Evolutionary conservation across 768 basidiomycete species (phyloP), one percentile per base, ranked within the genome.

Genomic region (Suillus occidentalis): DNA sequence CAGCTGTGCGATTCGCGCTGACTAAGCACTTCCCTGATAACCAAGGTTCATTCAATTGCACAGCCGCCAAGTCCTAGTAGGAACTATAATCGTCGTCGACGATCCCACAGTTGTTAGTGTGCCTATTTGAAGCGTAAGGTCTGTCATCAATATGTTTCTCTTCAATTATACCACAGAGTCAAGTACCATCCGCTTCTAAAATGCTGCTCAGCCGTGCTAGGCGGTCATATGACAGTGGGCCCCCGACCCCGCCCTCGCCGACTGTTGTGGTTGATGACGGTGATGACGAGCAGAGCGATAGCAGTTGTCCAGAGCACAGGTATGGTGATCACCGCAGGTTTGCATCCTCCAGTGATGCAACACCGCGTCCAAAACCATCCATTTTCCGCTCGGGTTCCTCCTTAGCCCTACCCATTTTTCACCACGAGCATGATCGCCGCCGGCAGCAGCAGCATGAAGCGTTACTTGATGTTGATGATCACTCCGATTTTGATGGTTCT

Each of bases 301-400:
- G 22, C 49, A 61, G 60, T 45, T 31, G 59, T 58, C 62, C 56
- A 10, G 64, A 47, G 13, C 66, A 61, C 34, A 53, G 64, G 62
- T 65, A 66, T 59, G 60, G 65, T 50, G 66, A 70, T 62, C 71
- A 76, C 42, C 72, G 67, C 66, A 73, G 76, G 68, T 69, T 71
- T 55, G 74, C 70, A 67, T 84, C 82, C 50, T 85, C 83, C 5
- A 80, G 74, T 69, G 85, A 85, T 71, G 81, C 81, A 31, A 83
- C 83, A 1, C 83, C 83, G 28, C 82, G 83, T 64, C 82, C 80
- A 68, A 80, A 80, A 50, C 71, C 79, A 37, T 79, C 58, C 52
- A 55, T 69, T 52, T 67, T 68, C 63, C 68, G 28, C 63, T 42
- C 64, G 57, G 71, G 64, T 40, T 67, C 66, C 43, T 64, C 65